phyloP scores from a whole-genome alignment of 2,329 filamentous ascomycete genomes.

The Microascus cirrosus region DNA sequence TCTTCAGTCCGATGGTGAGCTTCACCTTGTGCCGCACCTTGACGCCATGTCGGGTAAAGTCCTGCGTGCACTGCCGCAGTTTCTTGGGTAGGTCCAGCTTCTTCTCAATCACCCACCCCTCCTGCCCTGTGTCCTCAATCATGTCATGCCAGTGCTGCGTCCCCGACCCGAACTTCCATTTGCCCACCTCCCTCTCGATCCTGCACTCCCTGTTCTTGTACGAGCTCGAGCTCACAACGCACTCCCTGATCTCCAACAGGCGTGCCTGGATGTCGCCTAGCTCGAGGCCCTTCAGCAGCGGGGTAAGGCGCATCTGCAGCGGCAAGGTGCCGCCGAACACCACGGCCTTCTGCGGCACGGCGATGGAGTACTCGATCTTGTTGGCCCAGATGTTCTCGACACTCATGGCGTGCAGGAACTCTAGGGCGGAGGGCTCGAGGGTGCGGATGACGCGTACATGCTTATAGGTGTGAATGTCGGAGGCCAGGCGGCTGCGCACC shows the following conservation, averaged over 20 bases:
- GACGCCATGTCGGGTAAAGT: slow-evolving; percentile 79
- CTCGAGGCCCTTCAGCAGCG: slow-evolving; percentile 76
- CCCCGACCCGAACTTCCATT: slow-evolving; percentile 43
- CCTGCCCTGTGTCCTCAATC: slow-evolving; percentile 55
- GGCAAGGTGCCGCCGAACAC: slow-evolving; percentile 83
- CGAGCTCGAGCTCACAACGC: slow-evolving; percentile 36
- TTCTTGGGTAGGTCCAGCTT: slow-evolving; percentile 66
- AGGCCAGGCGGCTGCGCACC: slow-evolving; percentile 74
- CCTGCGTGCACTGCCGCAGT: slow-evolving; percentile 75
- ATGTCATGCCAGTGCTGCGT: slow-evolving; percentile 59
- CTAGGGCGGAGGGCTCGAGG: slow-evolving; percentile 62
- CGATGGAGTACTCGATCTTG: slow-evolving; percentile 92
- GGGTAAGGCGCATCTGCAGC: slow-evolving; percentile 77
- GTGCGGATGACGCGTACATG: slow-evolving; percentile 69
- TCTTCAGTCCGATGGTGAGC: slow-evolving; percentile 80
- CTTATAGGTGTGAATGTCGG: slow-evolving; percentile 74
- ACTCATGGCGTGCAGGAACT: slow-evolving; percentile 79
- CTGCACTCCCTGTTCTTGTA: slow-evolving; percentile 45
- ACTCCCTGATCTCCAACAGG: slow-evolving; percentile 69
- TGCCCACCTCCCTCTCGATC: slow-evolving; percentile 51
- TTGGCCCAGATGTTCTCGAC: slow-evolving; percentile 97
- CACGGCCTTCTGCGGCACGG: slow-evolving; percentile 86
- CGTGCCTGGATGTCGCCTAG: slow-evolving; percentile 75
- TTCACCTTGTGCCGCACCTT: slow-evolving; percentile 90
- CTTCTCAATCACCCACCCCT: slow-evolving; percentile 52